phyloP scores from a whole-genome alignment of 805 yeast species.

The Brettanomyces custersianus region DNA sequence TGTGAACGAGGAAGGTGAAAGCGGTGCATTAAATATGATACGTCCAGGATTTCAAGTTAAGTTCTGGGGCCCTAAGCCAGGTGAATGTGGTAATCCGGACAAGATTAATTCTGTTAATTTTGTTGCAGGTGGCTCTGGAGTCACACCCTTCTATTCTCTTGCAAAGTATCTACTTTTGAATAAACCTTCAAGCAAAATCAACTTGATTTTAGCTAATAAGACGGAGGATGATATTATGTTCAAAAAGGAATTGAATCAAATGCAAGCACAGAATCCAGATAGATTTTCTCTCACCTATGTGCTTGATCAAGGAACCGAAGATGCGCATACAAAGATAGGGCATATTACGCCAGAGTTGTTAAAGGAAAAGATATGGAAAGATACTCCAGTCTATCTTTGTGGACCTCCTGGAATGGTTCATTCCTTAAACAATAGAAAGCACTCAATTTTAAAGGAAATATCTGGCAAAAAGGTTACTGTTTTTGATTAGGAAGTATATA shows the following conservation, averaged over 20 bases:
- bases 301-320: too few relatives aligned
- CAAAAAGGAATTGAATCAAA: constrained; percentile 22
- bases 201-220: background rate
- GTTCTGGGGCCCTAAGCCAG: constrained; percentile 2
- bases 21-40: background rate
- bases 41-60: constrained; percentile 3
- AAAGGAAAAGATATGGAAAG: background rate
- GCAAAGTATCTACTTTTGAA: constrained; percentile 1
- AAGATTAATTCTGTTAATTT: constrained; percentile 2
- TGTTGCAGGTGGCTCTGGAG: constrained; percentile 7
- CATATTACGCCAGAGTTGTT: background rate
- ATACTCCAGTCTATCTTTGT: background rate
- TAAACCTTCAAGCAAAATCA: constrained; percentile 2
- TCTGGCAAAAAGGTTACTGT: too few relatives aligned
- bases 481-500: too few relatives aligned
- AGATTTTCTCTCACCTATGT: constrained; percentile 3
- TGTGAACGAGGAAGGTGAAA: constrained; percentile 1
- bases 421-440: too few relatives aligned
- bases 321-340: too few relatives aligned
- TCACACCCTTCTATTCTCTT: constrained; percentile 5
- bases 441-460: too few relatives aligned
- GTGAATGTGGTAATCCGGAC: background rate
- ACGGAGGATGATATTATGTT: background rate
- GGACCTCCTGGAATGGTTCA: background rate
- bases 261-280: constrained; percentile 14